Evolutionary conservation across 768 basidiomycete species (phyloP).

Genomic region (Coprinopsis marcescibilis): DNA sequence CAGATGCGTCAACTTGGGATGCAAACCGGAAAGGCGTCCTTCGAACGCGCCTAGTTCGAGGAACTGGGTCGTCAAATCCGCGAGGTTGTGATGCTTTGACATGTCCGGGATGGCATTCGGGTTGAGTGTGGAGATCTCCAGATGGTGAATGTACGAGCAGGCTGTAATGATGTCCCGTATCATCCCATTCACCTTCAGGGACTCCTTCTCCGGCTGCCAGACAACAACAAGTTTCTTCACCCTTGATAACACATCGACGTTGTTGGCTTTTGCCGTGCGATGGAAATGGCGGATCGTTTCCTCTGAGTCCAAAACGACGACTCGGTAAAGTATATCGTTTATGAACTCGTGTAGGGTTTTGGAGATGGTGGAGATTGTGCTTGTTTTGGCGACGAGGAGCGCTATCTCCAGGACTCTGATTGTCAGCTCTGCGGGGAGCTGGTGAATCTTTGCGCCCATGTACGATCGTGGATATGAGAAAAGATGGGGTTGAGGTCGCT

Average conservation of each 20-base stretch:
- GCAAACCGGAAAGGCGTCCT: slow-evolving; percentile 1
- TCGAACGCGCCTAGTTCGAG: slow-evolving; percentile 16
- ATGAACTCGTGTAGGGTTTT: slow-evolving; percentile 26
- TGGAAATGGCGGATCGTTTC: slow-evolving; percentile 27
- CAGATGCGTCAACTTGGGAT: slow-evolving; percentile 28
- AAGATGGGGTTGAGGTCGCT: not conserved
- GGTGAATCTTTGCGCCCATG: slow-evolving; percentile 18
- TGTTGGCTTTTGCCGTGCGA: slow-evolving; percentile 27
- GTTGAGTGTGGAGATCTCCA: slow-evolving; percentile 23
- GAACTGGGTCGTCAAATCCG: slow-evolving; percentile 24
- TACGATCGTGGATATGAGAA: not conserved
- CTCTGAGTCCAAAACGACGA: slow-evolving; percentile 29
- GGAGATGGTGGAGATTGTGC: slow-evolving; percentile 24
- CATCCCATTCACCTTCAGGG: slow-evolving; percentile 9
- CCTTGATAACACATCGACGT: slow-evolving; percentile 24
- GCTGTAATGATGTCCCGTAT: slow-evolving; percentile 24
- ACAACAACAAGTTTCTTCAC: slow-evolving; percentile 35
- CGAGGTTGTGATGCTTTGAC: slow-evolving; percentile 12
- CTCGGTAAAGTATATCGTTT: slow-evolving; percentile 32
- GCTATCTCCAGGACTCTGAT: slow-evolving; percentile 31
- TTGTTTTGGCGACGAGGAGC: slow-evolving; percentile 24
- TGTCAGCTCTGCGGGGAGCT: slow-evolving; percentile 33
- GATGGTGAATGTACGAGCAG: slow-evolving; percentile 27
- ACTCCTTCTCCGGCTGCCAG: slow-evolving; percentile 16
- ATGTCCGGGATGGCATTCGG: slow-evolving; percentile 14